Evolutionary conservation across 108 stramenopile genomes (phyloP).

Genomic region (Skeletonema menzelii): DNA sequence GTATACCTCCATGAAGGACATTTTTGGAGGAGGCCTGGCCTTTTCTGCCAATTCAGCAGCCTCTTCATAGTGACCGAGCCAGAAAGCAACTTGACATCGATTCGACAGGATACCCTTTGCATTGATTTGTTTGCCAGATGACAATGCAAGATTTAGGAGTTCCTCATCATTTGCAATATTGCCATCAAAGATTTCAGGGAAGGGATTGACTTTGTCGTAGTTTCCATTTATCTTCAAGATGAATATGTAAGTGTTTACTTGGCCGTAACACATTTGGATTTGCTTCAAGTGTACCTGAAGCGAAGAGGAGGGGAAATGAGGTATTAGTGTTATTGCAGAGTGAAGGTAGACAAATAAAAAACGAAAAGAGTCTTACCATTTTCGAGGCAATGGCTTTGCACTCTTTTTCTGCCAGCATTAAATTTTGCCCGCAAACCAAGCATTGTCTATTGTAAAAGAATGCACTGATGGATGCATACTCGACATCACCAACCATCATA

Average conservation of each 20-base stretch:
- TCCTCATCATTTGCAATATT: not conserved
- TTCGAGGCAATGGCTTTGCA: not conserved
- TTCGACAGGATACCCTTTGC: not conserved
- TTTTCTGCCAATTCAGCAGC: not conserved
- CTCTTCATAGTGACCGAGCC: not conserved
- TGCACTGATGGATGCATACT: not conserved
- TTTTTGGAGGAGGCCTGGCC: not conserved
- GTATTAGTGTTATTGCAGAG: not conserved
- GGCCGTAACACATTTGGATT: not conserved
- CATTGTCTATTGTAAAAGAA: not conserved
- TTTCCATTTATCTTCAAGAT: not conserved
- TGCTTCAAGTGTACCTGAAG: not conserved
- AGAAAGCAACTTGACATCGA: not conserved
- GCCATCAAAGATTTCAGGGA: not conserved
- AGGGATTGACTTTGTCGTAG: not conserved
- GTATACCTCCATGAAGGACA: constrained; percentile 2
- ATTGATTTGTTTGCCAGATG: not conserved
- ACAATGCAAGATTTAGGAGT: not conserved
- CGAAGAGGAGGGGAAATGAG: not conserved
- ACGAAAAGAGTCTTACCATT: not conserved
- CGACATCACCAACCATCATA: not conserved
- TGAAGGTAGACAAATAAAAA: not conserved
- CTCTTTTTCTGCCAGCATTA: not conserved
- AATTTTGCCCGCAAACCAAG: not conserved
- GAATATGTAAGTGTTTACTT: not conserved